These are phyloP conservation scores for Ophiostoma montium DNA, from an alignment of 2,329 filamentous ascomycete species.

Conservation along the genomic window DNA sequence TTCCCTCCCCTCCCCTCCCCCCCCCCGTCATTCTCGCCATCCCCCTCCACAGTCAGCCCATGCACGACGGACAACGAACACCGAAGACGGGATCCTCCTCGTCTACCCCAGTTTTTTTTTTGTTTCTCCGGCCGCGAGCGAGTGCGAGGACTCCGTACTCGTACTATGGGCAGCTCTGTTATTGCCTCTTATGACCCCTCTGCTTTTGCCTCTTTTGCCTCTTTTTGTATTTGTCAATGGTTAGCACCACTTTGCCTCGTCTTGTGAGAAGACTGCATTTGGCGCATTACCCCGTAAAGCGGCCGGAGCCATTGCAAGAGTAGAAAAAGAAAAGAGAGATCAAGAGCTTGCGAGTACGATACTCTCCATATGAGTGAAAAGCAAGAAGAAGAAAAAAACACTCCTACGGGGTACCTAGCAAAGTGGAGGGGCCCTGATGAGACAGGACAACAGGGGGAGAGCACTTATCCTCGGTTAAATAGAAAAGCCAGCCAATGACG, in stretches of 20 bases:
- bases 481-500: neutral
- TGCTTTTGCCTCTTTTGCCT: too few relatives aligned
- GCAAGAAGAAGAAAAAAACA: neutral
- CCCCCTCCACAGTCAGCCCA: neutral
- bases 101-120: neutral
- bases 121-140: too few relatives aligned
- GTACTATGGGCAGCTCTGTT: too few relatives aligned
- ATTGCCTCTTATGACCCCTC: too few relatives aligned
- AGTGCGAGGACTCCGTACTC: too few relatives aligned
- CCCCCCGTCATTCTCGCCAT: neutral
- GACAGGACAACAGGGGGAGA: neutral
- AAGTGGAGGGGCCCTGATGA: neutral
- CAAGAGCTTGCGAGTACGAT: neutral
- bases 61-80: slow-evolving; percentile 2
- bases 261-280: neutral
- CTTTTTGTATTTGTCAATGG: neutral
- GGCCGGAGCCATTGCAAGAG: neutral
- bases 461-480: neutral
- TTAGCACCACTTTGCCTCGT: neutral
- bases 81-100: neutral
- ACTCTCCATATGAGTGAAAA: neutral
- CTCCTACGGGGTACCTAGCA: neutral
- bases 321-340: neutral
- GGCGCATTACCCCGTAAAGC: neutral
- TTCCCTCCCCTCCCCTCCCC: neutral